Conservation (phyloP, 176 grass and related monocot genomes). For the Rhynchospora pubera region DNA sequence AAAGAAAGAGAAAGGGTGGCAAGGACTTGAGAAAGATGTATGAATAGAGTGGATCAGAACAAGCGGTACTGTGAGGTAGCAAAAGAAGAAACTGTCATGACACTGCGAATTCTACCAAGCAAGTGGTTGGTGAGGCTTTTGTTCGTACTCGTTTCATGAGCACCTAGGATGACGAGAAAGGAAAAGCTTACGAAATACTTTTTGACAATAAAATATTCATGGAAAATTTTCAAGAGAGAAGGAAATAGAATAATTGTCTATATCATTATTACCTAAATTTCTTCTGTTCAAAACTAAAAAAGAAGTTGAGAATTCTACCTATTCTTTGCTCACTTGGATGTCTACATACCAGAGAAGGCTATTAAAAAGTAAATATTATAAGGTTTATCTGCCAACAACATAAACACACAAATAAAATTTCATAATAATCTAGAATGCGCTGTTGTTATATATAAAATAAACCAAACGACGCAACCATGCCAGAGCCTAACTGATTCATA, state of each 20-base stretch:
- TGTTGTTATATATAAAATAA: background rate
- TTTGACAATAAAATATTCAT: background rate
- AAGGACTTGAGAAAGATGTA: background rate
- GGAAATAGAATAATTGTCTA: background rate
- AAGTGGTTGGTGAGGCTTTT: too few species aligned
- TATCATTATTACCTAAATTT: background rate
- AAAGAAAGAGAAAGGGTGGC: constrained; percentile 62
- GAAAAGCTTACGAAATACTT: background rate
- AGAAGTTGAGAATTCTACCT: background rate
- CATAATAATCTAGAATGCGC: background rate
- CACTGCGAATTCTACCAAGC: too few species aligned
- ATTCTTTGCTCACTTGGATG: background rate
- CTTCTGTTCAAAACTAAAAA: background rate
- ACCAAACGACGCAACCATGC: background rate
- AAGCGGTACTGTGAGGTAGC: background rate
- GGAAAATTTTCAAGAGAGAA: background rate
- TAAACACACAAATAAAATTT: background rate
- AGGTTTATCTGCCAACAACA: background rate
- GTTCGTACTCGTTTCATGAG: background rate
- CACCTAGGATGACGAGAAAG: background rate
- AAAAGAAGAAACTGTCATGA: too few species aligned
- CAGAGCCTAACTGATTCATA: background rate
- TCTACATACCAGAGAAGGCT: background rate
- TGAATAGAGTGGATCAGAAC: background rate
- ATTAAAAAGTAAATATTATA: background rate